A percentile compares a stretch with the other conserved stretches of the same genome.
Conservation (phyloP, 129 eudicot genomes). For the Saposhnikovia divaricata region DNA sequence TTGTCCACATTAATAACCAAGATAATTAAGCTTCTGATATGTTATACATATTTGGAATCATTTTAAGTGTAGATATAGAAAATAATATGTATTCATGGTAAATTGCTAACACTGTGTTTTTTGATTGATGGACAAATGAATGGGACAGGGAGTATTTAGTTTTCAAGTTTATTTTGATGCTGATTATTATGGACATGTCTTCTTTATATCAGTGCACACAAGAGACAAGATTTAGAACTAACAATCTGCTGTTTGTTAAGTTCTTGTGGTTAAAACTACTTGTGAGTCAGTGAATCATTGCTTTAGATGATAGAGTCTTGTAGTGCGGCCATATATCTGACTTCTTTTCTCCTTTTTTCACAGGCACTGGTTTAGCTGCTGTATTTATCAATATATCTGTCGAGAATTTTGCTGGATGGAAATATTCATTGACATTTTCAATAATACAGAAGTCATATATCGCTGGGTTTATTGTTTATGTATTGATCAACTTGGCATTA, state of each 20-base stretch:
- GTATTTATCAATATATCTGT: conserved; percentile 91
- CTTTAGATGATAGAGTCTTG: conserved; percentile 7
- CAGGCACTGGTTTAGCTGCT: conserved; percentile 95
- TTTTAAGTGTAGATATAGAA: too few relatives aligned
- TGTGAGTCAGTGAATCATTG: background rate
- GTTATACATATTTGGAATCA: too few relatives aligned
- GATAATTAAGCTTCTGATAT: too few relatives aligned
- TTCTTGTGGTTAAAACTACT: background rate
- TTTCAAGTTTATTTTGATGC: background rate
- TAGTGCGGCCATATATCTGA: background rate
- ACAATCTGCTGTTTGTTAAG: background rate
- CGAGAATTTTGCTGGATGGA: conserved; percentile 99
- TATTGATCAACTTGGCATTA: conserved; percentile 70
- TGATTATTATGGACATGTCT: background rate
- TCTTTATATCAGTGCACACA: background rate
- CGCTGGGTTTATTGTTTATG: conserved; percentile 70
- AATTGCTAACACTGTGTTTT: too few relatives aligned
- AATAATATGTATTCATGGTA: too few relatives aligned
- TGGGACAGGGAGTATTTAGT: background rate
- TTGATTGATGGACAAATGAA: too few relatives aligned
- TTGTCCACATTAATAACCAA: too few relatives aligned
- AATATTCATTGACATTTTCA: conserved; percentile 63
- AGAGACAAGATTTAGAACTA: background rate
- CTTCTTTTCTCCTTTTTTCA: conserved; percentile 16
- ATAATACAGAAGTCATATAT: conserved; percentile 81